Evolutionary conservation across 2,329 filamentous ascomycete genomes (phyloP).

Genomic region (Trichoderma guizhouense): DNA sequence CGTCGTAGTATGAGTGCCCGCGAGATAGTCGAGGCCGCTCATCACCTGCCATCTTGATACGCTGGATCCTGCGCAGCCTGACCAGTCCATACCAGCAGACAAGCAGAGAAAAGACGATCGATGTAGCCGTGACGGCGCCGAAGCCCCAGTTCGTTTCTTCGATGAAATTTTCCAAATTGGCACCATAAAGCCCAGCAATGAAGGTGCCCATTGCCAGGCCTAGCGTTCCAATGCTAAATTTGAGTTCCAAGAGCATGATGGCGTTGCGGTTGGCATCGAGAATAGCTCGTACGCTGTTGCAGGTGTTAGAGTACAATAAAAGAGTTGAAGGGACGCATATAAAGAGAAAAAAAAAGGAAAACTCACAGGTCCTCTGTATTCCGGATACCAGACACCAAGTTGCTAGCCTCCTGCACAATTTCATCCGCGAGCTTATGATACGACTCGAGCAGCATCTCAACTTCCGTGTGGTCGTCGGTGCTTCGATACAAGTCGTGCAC

Average conservation of each 20-base stretch:
- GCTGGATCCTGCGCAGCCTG: constrained; percentile 81
- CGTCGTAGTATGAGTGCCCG: constrained; percentile 44
- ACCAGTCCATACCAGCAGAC: constrained; percentile 81
- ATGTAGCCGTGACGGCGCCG: constrained; percentile 66
- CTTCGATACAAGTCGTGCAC: constrained; percentile 66
- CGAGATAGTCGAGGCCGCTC: constrained; percentile 40
- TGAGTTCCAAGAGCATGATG: constrained; percentile 94
- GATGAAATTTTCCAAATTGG: constrained; percentile 98
- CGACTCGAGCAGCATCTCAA: constrained; percentile 94
- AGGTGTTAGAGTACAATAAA: background rate
- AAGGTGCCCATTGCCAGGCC: constrained; percentile 95
- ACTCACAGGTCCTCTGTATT: constrained; percentile 97
- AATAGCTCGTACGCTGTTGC: constrained; percentile 82
- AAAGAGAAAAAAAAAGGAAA: background rate
- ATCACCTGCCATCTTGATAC: constrained; percentile 73
- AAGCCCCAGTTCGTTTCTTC: constrained; percentile 92
- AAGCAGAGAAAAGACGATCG: constrained; percentile 67
- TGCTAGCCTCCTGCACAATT: constrained; percentile 92
- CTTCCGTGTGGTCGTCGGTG: constrained; percentile 88
- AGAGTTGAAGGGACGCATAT: background rate
- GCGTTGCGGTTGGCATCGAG: constrained; percentile 97
- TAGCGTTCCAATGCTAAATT: constrained; percentile 91
- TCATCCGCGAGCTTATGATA: constrained; percentile 98
- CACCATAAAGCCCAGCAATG: constrained; percentile 96
- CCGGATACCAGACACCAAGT: constrained; percentile 87